A percentile compares a stretch with the other conserved stretches of the same genome.
Conservation (phyloP, 2,329 filamentous ascomycete species). For the Xylariaceae sp. region DNA sequence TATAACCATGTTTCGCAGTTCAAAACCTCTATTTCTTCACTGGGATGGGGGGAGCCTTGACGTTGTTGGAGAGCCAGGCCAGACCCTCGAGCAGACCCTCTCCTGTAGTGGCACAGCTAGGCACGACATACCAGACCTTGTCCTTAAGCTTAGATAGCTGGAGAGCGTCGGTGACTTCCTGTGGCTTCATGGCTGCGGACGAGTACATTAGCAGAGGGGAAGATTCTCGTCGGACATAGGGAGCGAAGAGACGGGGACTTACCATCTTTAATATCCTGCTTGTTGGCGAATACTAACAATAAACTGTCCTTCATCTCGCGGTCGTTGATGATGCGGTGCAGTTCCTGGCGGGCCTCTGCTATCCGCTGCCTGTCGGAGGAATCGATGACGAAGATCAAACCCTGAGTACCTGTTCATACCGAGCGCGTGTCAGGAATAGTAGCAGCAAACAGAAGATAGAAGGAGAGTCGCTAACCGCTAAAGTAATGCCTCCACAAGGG, state of each 20-base stretch:
- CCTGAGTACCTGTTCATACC: slow-evolving; percentile 69
- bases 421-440: slow-evolving; percentile 7
- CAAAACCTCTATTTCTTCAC: slow-evolving; percentile 46
- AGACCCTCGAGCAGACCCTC: slow-evolving; percentile 77
- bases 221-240: background rate
- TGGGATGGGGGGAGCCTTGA: slow-evolving; percentile 58
- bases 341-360: slow-evolving; percentile 85
- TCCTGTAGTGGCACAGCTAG: slow-evolving; percentile 74
- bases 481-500: slow-evolving; percentile 98
- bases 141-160: slow-evolving; percentile 73
- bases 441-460: background rate
- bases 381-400: slow-evolving; percentile 97
- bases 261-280: slow-evolving; percentile 90
- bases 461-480: slow-evolving; percentile 51
- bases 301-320: slow-evolving; percentile 96
- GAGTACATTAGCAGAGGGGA: slow-evolving; percentile 9
- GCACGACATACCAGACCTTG: slow-evolving; percentile 79
- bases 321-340: slow-evolving; percentile 96
- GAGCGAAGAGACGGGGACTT: background rate
- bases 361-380: slow-evolving; percentile 87
- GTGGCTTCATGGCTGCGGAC: slow-evolving; percentile 63
- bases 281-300: slow-evolving; percentile 95
- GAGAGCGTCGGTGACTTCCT: slow-evolving; percentile 72
- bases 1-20: background rate
- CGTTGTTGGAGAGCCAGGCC: slow-evolving; percentile 78